phyloP scores from a whole-genome alignment of 495 filamentous ascomycete species.

The Talaromyces liani region DNA sequence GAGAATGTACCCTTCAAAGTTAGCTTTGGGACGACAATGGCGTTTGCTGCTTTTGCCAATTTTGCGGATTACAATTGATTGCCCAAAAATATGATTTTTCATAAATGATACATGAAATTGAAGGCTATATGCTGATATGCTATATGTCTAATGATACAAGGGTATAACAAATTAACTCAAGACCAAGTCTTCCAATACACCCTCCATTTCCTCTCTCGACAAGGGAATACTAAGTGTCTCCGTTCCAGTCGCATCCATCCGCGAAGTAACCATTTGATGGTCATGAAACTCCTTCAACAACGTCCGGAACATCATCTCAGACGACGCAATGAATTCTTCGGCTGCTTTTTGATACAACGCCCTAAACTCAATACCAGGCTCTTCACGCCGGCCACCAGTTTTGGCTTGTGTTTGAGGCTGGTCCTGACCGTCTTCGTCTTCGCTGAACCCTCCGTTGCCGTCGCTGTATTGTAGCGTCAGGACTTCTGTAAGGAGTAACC shows the following conservation, averaged over 20 bases:
- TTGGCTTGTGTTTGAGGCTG: constrained; percentile 12
- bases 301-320: constrained; percentile 90
- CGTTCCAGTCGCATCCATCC: constrained; percentile 75
- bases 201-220: constrained; percentile 81
- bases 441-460: constrained; percentile 38
- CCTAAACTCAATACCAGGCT: constrained; percentile 74
- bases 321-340: constrained; percentile 94
- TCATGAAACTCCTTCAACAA: constrained; percentile 96
- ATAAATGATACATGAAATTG: background rate
- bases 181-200: constrained; percentile 78
- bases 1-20: constrained; percentile 71
- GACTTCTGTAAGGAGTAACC: constrained; percentile 75
- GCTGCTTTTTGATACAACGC: constrained; percentile 89
- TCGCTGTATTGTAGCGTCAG: constrained; percentile 52
- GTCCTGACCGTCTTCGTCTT: constrained; percentile 27
- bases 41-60: constrained; percentile 63
- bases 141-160: background rate
- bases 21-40: constrained; percentile 69
- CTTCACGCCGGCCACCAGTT: constrained; percentile 17
- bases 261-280: constrained; percentile 88
- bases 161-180: constrained; percentile 18
- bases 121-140: background rate
- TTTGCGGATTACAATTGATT: constrained; percentile 22
- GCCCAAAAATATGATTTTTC: background rate
- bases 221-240: constrained; percentile 84